Percentiles rank a stretch among this genome's conserved stretches.
These are phyloP conservation scores for Basipetospora sp. DNA, from an alignment of 2,329 filamentous ascomycete genomes.

Conservation along the genomic window DNA sequence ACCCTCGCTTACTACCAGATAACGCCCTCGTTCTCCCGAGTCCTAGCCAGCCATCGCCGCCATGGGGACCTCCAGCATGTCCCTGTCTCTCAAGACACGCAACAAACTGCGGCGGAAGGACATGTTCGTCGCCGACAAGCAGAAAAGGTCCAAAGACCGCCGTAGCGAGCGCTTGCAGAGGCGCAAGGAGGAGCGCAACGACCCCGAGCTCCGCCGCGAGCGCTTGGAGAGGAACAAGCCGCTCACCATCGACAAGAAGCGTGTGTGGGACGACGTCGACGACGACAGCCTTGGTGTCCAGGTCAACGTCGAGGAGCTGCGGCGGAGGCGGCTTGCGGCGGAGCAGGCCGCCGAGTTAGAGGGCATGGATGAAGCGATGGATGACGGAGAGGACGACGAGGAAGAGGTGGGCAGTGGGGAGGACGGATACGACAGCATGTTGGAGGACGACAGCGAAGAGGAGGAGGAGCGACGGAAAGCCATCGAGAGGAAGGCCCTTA, in stretches of 20 bases:
- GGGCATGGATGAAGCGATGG: slow-evolving; percentile 29
- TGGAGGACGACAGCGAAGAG: slow-evolving; percentile 46
- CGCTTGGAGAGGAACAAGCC: slow-evolving; percentile 68
- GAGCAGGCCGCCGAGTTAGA: slow-evolving; percentile 31
- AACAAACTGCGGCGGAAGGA: slow-evolving; percentile 73
- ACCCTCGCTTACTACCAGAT: too few species aligned
- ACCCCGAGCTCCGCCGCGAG: slow-evolving; percentile 59
- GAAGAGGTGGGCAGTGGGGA: slow-evolving; percentile 56
- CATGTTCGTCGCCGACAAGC: slow-evolving; percentile 69
- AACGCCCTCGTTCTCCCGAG: too few species aligned
- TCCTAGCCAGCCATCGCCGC: too few species aligned
- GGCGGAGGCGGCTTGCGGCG: slow-evolving; percentile 35
- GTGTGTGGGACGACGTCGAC: slow-evolving; percentile 63
- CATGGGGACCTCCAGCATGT: slow-evolving; percentile 11
- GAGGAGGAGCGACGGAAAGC: slow-evolving; percentile 26
- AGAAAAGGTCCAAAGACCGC: slow-evolving; percentile 55
- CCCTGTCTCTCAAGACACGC: slow-evolving; percentile 32
- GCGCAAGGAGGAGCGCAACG: slow-evolving; percentile 72
- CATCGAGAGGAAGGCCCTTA: slow-evolving; percentile 13
- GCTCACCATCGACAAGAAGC: slow-evolving; percentile 69
- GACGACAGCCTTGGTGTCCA: slow-evolving; percentile 39
- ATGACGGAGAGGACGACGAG: slow-evolving; percentile 30
- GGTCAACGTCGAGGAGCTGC: slow-evolving; percentile 44
- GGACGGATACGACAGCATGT: slow-evolving; percentile 59
- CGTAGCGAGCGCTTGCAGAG: slow-evolving; percentile 63